Evolutionary conservation across 805 yeast species (phyloP).

Genomic region (Kodamaea kaohsiungensis): DNA sequence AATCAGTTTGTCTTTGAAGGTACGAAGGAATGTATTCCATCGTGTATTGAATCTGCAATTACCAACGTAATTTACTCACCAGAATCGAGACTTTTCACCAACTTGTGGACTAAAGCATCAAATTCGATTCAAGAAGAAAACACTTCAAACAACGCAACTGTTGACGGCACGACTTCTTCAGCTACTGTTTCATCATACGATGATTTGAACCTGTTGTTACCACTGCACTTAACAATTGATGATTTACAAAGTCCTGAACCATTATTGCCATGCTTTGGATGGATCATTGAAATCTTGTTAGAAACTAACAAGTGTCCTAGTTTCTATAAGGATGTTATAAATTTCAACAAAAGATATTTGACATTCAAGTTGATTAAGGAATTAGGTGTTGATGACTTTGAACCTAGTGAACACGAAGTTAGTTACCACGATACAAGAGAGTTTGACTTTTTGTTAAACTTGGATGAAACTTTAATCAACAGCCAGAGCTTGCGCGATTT

Average conservation of each 20-base stretch:
- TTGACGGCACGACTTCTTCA: not conserved
- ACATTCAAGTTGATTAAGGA: slow-evolving; percentile 41
- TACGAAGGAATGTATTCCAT: slow-evolving; percentile 51
- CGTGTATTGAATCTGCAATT: slow-evolving; percentile 81
- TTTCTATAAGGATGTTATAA: slow-evolving; percentile 67
- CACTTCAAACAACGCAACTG: not conserved
- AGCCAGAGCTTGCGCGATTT: slow-evolving; percentile 39
- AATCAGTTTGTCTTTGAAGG: slow-evolving; percentile 43
- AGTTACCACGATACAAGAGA: slow-evolving; percentile 38
- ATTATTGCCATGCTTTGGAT: slow-evolving; percentile 85
- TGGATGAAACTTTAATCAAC: slow-evolving; percentile 39
- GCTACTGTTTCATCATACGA: slow-evolving; percentile 20
- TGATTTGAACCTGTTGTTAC: slow-evolving; percentile 33
- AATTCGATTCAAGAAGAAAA: slow-evolving; percentile 20
- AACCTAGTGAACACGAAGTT: slow-evolving; percentile 23
- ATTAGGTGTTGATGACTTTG: slow-evolving; percentile 38
- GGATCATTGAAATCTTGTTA: slow-evolving; percentile 79
- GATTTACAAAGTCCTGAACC: slow-evolving; percentile 40
- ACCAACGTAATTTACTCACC: slow-evolving; percentile 76
- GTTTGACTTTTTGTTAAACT: slow-evolving; percentile 54
- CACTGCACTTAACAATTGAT: slow-evolving; percentile 22
- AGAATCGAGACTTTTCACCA: slow-evolving; percentile 68
- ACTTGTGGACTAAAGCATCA: slow-evolving; percentile 68
- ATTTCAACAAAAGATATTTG: slow-evolving; percentile 71
- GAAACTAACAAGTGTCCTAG: slow-evolving; percentile 69